Base-by-base conservation (phyloP, 352 stramenopile species). In the Pythium volutum region DNA sequence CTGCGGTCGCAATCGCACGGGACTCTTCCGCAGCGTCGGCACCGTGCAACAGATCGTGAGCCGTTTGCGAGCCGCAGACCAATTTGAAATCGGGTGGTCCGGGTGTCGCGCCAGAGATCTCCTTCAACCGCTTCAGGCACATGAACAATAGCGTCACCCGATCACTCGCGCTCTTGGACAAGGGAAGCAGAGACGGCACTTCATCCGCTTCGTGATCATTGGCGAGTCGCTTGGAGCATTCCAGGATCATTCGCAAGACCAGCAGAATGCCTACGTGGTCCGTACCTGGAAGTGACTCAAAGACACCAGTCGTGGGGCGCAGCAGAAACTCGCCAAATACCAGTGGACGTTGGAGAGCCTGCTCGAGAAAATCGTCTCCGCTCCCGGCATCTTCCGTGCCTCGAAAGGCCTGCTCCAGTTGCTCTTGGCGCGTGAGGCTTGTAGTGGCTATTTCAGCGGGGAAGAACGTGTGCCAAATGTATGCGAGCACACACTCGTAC, bases 101-200 rank as follows among this genome's bases (percentile, higher is more conserved):
- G 0, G 47, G 15, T 3, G 59, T 20, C 0, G 67, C 29, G 70
- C 61, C 23, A 0, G 52, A 62, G 12, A 85, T 62, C 5, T 90
- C 79, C 55, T 86, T 90, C 3, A 91, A 50, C 2, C 84, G 83
- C 55, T 93, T 93, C 27, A 91, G 53, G 33, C 84, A 93, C 81
- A 91, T 80, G 51, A 93, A 90, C 20, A 93, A 47, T 6, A 93
- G 60, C 5, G 79, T 85, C 16, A 87, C 65, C 25, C 80, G 79
- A 54, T 91, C 78, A 15, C 47, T 77, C 12, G 72, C 74, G 15
- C 62, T 50, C 43, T 91, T 89, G 0, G 71, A 49, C 18, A 93
- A 36, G 12, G 81, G 79, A 23, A 91, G 83, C 11, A 20, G 31
- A 16, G 36, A 20, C 16, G 2, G 11, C 12, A 6, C 27, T 38